A percentile compares a stretch with the other conserved stretches of the same genome.
These are phyloP conservation scores for Tanacetum coccineum DNA, from an alignment of 129 eudicot genomes.

Conservation along the genomic window DNA sequence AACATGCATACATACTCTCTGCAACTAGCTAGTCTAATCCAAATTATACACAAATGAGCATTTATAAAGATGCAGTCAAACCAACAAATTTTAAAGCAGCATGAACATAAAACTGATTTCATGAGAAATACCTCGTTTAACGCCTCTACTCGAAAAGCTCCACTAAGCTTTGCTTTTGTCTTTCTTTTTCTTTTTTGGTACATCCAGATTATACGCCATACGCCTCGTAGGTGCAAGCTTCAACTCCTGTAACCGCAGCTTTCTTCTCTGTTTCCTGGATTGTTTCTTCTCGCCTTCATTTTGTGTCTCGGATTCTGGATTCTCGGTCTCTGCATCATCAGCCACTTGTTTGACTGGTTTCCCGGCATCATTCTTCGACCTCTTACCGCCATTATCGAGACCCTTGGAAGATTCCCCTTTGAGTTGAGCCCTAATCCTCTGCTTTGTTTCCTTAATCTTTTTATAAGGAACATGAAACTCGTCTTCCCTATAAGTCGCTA, in stretches of 20 bases:
- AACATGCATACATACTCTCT: not conserved
- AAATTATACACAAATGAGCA: not conserved
- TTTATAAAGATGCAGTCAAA: not conserved
- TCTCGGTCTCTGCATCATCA: slow-evolving; percentile 27
- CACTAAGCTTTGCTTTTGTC: slow-evolving; percentile 22
- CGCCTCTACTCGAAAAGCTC: not conserved
- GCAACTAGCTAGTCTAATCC: not conserved
- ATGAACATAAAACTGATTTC: not conserved
- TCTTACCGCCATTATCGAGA: slow-evolving; percentile 11
- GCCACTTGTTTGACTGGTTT: slow-evolving; percentile 16
- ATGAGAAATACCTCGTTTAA: too few species aligned
- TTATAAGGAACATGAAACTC: slow-evolving; percentile 69
- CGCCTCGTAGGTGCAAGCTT: slow-evolving; percentile 52
- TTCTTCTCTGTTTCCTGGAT: slow-evolving; percentile 56
- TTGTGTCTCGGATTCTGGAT: slow-evolving; percentile 22
- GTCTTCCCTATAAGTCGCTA: slow-evolving; percentile 80
- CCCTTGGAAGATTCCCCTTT: slow-evolving; percentile 32
- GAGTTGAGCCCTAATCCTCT: slow-evolving; percentile 36
- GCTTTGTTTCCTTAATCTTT: slow-evolving; percentile 40
- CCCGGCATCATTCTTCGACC: slow-evolving; percentile 11
- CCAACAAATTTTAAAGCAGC: not conserved
- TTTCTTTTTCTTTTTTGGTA: slow-evolving; percentile 50
- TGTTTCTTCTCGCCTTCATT: slow-evolving; percentile 30
- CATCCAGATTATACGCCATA: slow-evolving; percentile 56
- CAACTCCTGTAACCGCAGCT: slow-evolving; percentile 33